These are phyloP conservation scores for Protomyces inouyei DNA, from an alignment of 1,139 yeast genomes.

Conservation along the genomic window DNA sequence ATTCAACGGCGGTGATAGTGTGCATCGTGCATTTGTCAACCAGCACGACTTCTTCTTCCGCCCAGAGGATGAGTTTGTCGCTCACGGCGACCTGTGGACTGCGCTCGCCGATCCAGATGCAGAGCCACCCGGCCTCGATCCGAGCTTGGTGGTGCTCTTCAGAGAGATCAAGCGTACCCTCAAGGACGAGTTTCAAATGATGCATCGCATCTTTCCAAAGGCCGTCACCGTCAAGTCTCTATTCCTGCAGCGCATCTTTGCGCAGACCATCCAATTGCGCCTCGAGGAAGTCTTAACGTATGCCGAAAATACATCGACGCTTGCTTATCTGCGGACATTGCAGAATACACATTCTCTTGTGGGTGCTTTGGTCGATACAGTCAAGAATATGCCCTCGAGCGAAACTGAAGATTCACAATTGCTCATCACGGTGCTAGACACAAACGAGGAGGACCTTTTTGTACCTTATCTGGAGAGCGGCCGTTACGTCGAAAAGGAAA, in stretches of 20 bases:
- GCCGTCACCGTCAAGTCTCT: constrained; percentile 63
- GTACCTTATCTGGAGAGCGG: constrained; percentile 64
- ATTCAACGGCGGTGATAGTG: constrained; percentile 80
- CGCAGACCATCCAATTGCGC: constrained; percentile 65
- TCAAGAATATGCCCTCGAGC: constrained; percentile 50
- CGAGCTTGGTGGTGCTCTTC: constrained; percentile 42
- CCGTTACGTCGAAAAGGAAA: constrained; percentile 68
- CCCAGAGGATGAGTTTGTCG: constrained; percentile 43
- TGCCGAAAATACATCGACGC: constrained; percentile 58
- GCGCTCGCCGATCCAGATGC: constrained; percentile 47
- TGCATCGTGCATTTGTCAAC: constrained; percentile 75
- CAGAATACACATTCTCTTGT: constrained; percentile 60
- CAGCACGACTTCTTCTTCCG: constrained; percentile 69
- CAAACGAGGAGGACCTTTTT: constrained; percentile 66
- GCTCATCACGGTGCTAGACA: constrained; percentile 60
- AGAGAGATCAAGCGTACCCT: constrained; percentile 48
- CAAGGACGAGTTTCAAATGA: constrained; percentile 66
- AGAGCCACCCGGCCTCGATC: constrained; percentile 43
- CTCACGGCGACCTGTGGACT: constrained; percentile 46
- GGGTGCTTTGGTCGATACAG: constrained; percentile 59
- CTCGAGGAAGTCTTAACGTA: constrained; percentile 58
- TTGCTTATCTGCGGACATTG: constrained; percentile 74
- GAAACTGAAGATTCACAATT: constrained; percentile 23
- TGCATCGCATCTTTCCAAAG: constrained; percentile 65
- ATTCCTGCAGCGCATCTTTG: constrained; percentile 71